phyloP scores from a whole-genome alignment of 306 rosid genomes.

The Carpinus fangiana region DNA sequence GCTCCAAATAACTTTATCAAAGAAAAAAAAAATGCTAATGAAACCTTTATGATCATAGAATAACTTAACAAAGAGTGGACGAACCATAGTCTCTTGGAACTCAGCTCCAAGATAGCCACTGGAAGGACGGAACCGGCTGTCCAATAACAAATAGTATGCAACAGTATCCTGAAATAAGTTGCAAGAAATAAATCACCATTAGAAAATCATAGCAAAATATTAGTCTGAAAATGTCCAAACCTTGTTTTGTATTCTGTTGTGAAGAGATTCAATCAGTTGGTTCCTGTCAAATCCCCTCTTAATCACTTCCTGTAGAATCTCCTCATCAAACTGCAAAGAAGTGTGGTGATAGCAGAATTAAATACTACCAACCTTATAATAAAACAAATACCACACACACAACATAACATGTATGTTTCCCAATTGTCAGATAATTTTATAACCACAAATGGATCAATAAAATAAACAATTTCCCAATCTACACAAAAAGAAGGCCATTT shows the following conservation, averaged over 20 bases:
- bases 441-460: background rate
- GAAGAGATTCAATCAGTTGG: conserved; percentile 74
- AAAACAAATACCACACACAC: conserved; percentile 12
- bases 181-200: conserved; percentile 26
- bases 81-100: conserved; percentile 83
- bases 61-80: conserved; percentile 20
- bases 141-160: conserved; percentile 80
- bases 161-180: conserved; percentile 81
- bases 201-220: conserved; percentile 1
- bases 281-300: conserved; percentile 79
- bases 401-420: background rate
- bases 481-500: background rate
- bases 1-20: conserved; percentile 15
- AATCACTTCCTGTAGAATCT: conserved; percentile 80
- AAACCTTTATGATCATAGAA: background rate
- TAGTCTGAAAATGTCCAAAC: conserved; percentile 41
- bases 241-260: conserved; percentile 79
- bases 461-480: background rate
- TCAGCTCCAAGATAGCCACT: conserved; percentile 94
- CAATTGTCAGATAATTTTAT: background rate
- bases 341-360: conserved; percentile 19
- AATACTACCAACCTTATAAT: background rate
- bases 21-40: conserved; percentile 15
- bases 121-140: conserved; percentile 74
- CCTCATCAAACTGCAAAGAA: conserved; percentile 81